Conservation (phyloP, 2,329 filamentous ascomycete species). For the Tolypocladium tundrense region DNA sequence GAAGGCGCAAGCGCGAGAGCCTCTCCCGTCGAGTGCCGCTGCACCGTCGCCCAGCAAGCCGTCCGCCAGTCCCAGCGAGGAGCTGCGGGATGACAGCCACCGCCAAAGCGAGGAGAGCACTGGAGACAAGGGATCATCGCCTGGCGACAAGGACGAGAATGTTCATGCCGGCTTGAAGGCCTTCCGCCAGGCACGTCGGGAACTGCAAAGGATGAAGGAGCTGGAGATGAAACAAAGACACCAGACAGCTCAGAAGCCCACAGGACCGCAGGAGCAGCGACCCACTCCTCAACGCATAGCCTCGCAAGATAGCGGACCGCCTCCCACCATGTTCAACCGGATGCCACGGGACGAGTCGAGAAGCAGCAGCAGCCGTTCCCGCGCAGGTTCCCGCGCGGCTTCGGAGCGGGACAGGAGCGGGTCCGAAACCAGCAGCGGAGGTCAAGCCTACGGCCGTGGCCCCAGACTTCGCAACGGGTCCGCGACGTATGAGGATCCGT, state of each 20-base stretch:
- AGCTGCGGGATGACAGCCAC: background rate
- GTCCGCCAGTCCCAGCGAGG: slow-evolving; percentile 8
- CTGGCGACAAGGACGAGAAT: slow-evolving; percentile 26
- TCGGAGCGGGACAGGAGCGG: slow-evolving; percentile 43
- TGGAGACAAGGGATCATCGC: background rate
- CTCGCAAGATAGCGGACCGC: slow-evolving; percentile 33
- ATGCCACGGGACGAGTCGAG: slow-evolving; percentile 32
- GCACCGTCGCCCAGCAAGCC: slow-evolving; percentile 27
- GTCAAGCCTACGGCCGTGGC: slow-evolving; percentile 28
- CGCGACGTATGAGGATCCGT: slow-evolving; percentile 24
- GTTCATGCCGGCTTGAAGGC: slow-evolving; percentile 42
- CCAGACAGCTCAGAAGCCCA: slow-evolving; percentile 13
- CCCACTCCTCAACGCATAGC: slow-evolving; percentile 22
- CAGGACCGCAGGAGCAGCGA: slow-evolving; percentile 12
- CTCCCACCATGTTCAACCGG: slow-evolving; percentile 34
- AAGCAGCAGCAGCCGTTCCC: slow-evolving; percentile 16
- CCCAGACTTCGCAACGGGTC: slow-evolving; percentile 28
- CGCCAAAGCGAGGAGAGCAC: background rate
- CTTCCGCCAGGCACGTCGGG: slow-evolving; percentile 47
- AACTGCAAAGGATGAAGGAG: slow-evolving; percentile 47
- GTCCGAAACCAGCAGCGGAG: slow-evolving; percentile 42
- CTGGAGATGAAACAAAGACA: slow-evolving; percentile 35
- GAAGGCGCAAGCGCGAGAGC: slow-evolving; percentile 53
- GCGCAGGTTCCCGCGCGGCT: slow-evolving; percentile 18
- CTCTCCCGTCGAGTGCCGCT: slow-evolving; percentile 33